Evolutionary conservation across 2,329 filamentous ascomycete genomes (phyloP).

Genomic region (Hypocreales sp.): DNA sequence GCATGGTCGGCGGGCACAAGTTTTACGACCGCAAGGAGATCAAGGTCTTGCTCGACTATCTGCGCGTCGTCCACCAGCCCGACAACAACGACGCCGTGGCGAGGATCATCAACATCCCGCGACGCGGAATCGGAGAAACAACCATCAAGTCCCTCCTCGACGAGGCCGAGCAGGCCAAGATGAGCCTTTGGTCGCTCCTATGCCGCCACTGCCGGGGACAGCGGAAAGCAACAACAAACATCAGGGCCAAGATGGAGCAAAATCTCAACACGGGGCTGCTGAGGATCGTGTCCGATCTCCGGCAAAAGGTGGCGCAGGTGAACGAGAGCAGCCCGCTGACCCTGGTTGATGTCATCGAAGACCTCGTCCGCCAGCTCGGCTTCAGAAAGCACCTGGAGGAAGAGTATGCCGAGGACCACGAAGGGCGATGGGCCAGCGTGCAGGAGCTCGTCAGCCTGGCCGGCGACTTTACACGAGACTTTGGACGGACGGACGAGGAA

Average conservation of each 20-base stretch:
- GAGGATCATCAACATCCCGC: conserved; percentile 71
- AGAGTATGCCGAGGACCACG: conserved; percentile 58
- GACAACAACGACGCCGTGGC: conserved; percentile 76
- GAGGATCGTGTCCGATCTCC: conserved; percentile 20
- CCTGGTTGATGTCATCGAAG: conserved; percentile 33
- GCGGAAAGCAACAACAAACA: conserved; percentile 29
- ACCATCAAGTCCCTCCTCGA: conserved; percentile 61
- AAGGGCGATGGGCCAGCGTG: conserved; percentile 74
- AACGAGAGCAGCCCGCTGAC: conserved; percentile 12
- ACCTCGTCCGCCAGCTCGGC: conserved; percentile 46
- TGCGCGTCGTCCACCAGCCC: conserved; percentile 71
- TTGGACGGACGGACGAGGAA: conserved; percentile 32
- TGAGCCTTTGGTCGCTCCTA: conserved; percentile 65
- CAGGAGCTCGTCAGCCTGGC: conserved; percentile 76
- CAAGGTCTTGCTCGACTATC: conserved; percentile 74
- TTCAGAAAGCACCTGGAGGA: conserved; percentile 62
- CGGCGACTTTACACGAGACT: conserved; percentile 45
- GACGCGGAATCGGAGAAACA: conserved; percentile 63
- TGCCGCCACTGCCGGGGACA: conserved; percentile 35
- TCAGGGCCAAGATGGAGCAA: conserved; percentile 34
- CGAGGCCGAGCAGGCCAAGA: conserved; percentile 55
- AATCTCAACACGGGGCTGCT: conserved; percentile 36
- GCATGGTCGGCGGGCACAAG: conserved; percentile 77
- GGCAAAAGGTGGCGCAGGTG: conserved; percentile 13
- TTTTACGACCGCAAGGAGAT: conserved; percentile 91